Percentiles rank a stretch among this genome's conserved stretches.
phyloP scores from a whole-genome alignment of 192 early-diverging fungal species.

The Coemansia sp. region DNA sequence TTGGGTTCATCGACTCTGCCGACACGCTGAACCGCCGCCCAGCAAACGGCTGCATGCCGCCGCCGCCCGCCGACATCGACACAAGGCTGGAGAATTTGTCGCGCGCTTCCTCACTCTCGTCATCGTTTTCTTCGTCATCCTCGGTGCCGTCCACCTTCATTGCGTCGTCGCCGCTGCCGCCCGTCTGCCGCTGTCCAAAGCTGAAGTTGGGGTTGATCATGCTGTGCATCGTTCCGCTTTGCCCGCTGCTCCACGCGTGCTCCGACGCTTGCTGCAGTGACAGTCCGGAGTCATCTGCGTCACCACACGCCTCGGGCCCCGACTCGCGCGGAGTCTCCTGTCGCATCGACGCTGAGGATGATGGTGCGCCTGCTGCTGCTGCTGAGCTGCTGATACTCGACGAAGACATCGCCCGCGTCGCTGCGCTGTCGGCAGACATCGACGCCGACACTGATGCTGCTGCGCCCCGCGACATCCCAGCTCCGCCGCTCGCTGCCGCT shows the following conservation, averaged over 20 bases:
- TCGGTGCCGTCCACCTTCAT: conserved; percentile 57
- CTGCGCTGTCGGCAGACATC: not conserved
- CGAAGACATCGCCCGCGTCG: conserved; percentile 4
- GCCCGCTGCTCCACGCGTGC: conserved; percentile 47
- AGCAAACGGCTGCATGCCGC: conserved; percentile 73
- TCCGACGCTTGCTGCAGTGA: conserved; percentile 56
- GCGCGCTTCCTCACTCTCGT: conserved; percentile 56
- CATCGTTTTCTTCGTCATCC: conserved; percentile 61
- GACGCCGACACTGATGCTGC: conserved; percentile 9
- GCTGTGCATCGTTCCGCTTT: conserved; percentile 22
- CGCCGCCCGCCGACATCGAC: conserved; percentile 52
- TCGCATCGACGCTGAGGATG: conserved; percentile 12
- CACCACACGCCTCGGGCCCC: conserved; percentile 37
- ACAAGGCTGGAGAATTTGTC: conserved; percentile 61
- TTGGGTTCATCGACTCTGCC: conserved; percentile 96
- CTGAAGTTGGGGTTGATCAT: conserved; percentile 55
- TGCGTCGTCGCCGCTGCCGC: conserved; percentile 48
- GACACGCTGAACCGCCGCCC: conserved; percentile 92
- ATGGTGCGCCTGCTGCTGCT: conserved; percentile 2
- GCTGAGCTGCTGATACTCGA: not conserved
- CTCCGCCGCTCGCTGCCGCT: too few relatives aligned
- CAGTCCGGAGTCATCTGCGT: conserved; percentile 43
- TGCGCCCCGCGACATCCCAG: conserved; percentile 11
- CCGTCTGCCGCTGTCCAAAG: conserved; percentile 52
- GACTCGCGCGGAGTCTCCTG: conserved; percentile 46